A percentile compares a stretch with the other conserved stretches of the same genome.
phyloP scores from a whole-genome alignment of 495 filamentous ascomycete species.

The Aspergillus bertholletiae region DNA sequence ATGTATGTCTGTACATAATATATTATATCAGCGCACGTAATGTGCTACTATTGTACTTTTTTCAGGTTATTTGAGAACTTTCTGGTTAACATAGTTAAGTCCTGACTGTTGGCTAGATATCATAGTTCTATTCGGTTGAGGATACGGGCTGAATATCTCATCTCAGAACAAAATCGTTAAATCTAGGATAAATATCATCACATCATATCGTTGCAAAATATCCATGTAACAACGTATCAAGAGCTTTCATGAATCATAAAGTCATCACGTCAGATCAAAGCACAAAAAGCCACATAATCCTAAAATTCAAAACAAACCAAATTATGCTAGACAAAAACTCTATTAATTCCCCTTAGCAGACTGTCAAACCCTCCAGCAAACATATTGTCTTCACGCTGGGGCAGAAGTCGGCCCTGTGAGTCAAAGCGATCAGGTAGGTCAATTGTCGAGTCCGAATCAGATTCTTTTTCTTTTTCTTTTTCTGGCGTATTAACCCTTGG shows the following conservation, averaged over 20 bases:
- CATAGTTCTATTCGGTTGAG: not conserved
- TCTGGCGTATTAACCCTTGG: not conserved
- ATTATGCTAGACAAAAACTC: slow-evolving; percentile 21
- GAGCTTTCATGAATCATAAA: not conserved
- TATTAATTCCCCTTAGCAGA: slow-evolving; percentile 30
- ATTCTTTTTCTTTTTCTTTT: slow-evolving; percentile 20
- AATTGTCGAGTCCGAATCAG: slow-evolving; percentile 45
- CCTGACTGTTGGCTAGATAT: not conserved
- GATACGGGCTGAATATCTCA: not conserved
- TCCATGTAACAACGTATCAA: no score
- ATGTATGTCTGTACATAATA: slow-evolving; percentile 10
- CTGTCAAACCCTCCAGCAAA: slow-evolving; percentile 34
- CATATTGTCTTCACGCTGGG: slow-evolving; percentile 31
- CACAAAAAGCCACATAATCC: not conserved
- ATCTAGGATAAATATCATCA: not conserved
- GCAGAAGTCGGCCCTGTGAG: slow-evolving; percentile 49
- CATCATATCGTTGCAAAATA: not conserved
- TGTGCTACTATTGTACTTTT: not conserved
- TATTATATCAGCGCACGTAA: not conserved
- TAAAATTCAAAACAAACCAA: not conserved
- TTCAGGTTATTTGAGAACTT: not conserved
- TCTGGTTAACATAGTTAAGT: not conserved
- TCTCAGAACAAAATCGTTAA: not conserved
- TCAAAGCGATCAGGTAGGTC: slow-evolving; percentile 68
- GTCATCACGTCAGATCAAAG: slow-evolving; percentile 1